phyloP scores from a whole-genome alignment of 1,284 basidiomycete species.

The Trichosporon coremiiforme region DNA sequence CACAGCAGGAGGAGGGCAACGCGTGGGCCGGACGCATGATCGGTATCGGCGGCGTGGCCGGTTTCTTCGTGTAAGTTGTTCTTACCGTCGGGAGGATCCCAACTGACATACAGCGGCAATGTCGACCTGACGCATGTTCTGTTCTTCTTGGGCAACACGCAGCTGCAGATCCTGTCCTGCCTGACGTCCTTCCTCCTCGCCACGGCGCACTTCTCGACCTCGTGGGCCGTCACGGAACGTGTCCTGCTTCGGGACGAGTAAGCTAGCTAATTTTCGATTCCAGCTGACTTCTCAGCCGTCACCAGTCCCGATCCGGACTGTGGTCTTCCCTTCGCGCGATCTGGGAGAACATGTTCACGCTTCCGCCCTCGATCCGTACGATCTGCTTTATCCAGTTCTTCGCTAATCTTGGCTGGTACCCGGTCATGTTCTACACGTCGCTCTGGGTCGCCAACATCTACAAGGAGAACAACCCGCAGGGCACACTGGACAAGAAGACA shows the following conservation, averaged over 20 bases:
- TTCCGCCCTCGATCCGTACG: slow-evolving; percentile 74
- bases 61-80: slow-evolving; percentile 75
- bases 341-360: slow-evolving; percentile 66
- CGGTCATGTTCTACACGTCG: slow-evolving; percentile 82
- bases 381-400: slow-evolving; percentile 83
- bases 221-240: slow-evolving; percentile 72
- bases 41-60: slow-evolving; percentile 75
- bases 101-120: slow-evolving; percentile 61
- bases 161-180: slow-evolving; percentile 70
- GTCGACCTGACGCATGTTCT: slow-evolving; percentile 68
- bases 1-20: slow-evolving; percentile 80
- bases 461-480: slow-evolving; percentile 59
- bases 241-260: slow-evolving; percentile 64
- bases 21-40: slow-evolving; percentile 94
- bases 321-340: slow-evolving; percentile 58
- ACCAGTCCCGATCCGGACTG: slow-evolving; percentile 45
- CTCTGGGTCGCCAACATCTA: slow-evolving; percentile 85
- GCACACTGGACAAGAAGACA: slow-evolving; percentile 30
- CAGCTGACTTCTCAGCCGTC: slow-evolving; percentile 41
- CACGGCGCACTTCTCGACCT: slow-evolving; percentile 61
- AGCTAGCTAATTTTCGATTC: slow-evolving; percentile 35
- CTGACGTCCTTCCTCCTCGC: slow-evolving; percentile 59
- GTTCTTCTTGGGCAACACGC: slow-evolving; percentile 69
- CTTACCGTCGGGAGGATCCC: background rate
- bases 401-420: slow-evolving; percentile 77